phyloP scores from a whole-genome alignment of 805 yeast genomes.

The Lipomyces japonicus region DNA sequence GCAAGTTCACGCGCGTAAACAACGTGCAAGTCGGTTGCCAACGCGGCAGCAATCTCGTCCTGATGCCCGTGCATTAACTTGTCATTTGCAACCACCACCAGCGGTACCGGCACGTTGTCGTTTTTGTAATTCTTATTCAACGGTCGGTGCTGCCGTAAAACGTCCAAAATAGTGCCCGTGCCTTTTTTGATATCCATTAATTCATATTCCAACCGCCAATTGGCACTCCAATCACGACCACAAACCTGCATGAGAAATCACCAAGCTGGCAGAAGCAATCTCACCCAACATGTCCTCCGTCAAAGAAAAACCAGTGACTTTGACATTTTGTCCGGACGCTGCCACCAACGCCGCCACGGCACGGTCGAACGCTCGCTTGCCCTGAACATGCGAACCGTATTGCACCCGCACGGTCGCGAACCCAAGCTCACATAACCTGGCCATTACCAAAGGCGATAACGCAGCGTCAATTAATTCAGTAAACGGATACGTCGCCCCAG shows the following conservation, averaged over 20 bases:
- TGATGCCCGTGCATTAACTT: conserved; percentile 86
- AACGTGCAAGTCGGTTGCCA: conserved; percentile 34
- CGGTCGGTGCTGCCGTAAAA: conserved; percentile 47
- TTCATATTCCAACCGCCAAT: background rate
- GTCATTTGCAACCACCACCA: conserved; percentile 69
- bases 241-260: conserved; percentile 77
- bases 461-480: conserved; percentile 50
- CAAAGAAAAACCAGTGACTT: conserved; percentile 48
- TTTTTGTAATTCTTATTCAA: no score
- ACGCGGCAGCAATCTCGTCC: conserved; percentile 62
- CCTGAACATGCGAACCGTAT: conserved; percentile 48
- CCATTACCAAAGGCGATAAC: conserved; percentile 39
- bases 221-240: background rate
- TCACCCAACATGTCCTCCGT: conserved; percentile 43
- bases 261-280: conserved; percentile 51
- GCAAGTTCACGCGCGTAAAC: conserved; percentile 34
- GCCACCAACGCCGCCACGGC: conserved; percentile 7
- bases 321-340: conserved; percentile 3
- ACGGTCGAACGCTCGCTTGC: conserved; percentile 31
- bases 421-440: conserved; percentile 38
- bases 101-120: conserved; percentile 45
- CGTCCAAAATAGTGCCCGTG: conserved; percentile 87
- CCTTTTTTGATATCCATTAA: conserved; percentile 36
- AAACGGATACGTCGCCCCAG: conserved; percentile 92
- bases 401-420: conserved; percentile 51